Conservation (phyloP, 441 rosid species). For the Erysimum cheiri region DNA sequence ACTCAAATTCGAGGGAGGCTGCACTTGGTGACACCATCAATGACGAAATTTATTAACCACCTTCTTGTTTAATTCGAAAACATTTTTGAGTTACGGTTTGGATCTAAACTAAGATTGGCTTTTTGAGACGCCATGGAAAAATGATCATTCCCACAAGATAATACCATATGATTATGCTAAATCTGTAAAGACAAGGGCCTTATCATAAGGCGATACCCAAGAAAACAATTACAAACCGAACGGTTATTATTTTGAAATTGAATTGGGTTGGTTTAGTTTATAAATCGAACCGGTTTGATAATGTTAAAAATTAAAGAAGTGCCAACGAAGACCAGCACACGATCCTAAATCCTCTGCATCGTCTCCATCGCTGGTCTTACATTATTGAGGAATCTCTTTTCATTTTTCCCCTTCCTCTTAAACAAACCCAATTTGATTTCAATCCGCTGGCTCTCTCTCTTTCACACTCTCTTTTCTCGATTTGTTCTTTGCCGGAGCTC, state of each 20-base stretch:
- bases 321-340: conserved; percentile 45
- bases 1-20: conserved; percentile 5
- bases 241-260: background rate
- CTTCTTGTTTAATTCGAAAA: conserved; percentile 17
- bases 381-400: conserved; percentile 34
- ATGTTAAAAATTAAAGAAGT: conserved; percentile 28
- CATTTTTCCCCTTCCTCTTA: conserved; percentile 19
- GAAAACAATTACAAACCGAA: background rate
- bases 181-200: too few species aligned
- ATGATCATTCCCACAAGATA: background rate
- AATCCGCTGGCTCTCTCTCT: background rate
- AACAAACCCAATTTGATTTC: conserved; percentile 18
- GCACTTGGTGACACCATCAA: conserved; percentile 14
- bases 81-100: background rate
- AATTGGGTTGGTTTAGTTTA: background rate
- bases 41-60: conserved; percentile 6
- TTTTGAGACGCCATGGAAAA: background rate
- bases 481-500: conserved; percentile 27
- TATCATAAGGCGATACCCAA: background rate
- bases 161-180: too few species aligned
- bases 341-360: conserved; percentile 41
- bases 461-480: background rate
- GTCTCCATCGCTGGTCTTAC: conserved; percentile 44
- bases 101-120: background rate
- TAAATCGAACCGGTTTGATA: conserved; percentile 25